phyloP scores from a whole-genome alignment of 1,139 yeast genomes.

The Zygosaccharomyces pseudobailii region DNA sequence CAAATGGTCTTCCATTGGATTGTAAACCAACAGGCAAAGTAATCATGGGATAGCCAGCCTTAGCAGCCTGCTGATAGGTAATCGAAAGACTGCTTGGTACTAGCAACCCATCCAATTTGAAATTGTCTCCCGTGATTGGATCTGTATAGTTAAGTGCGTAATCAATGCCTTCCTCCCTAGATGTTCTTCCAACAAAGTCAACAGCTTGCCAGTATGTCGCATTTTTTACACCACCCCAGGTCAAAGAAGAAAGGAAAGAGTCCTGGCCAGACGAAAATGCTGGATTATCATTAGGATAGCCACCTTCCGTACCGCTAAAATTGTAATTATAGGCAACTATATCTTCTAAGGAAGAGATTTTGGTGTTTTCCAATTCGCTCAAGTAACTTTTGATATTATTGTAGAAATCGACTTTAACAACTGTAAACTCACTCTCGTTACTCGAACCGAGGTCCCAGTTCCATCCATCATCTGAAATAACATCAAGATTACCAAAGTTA shows the following conservation, averaged over 20 bases:
- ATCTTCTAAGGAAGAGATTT: conserved; percentile 25
- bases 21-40: conserved; percentile 23
- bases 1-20: conserved; percentile 25
- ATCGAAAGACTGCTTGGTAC: conserved; percentile 26
- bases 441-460: conserved; percentile 27
- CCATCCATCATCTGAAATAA: conserved; percentile 29
- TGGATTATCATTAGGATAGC: conserved; percentile 18
- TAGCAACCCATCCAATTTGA: conserved; percentile 25
- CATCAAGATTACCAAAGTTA: conserved; percentile 25
- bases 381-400: conserved; percentile 26
- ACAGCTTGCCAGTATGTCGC: conserved; percentile 31
- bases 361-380: conserved; percentile 23
- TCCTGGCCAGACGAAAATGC: conserved; percentile 32
- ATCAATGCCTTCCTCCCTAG: conserved; percentile 32
- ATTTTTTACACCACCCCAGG: conserved; percentile 27
- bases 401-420: conserved; percentile 30
- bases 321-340: conserved; percentile 25
- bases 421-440: conserved; percentile 30
- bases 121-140: conserved; percentile 22
- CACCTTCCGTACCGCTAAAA: conserved; percentile 28
- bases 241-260: conserved; percentile 27
- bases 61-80: conserved; percentile 28
- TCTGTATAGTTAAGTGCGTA: conserved; percentile 29
- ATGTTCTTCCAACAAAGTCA: conserved; percentile 26
- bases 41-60: conserved; percentile 28